Conservation (phyloP, 2,329 filamentous ascomycete species). For the Aspergillus terreus region DNA sequence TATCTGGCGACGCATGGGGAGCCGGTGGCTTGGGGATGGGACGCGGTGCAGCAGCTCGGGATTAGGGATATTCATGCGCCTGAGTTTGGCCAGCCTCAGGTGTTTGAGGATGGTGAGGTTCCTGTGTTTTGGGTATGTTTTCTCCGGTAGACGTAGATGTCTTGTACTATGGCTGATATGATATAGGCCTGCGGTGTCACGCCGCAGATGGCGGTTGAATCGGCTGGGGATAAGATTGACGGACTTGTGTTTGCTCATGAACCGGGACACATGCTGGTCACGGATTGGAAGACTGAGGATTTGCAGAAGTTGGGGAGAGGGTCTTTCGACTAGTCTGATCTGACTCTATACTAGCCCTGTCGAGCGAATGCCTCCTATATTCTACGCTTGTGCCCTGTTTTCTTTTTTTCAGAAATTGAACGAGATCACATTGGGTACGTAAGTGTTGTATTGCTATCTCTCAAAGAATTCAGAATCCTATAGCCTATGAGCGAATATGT, state of each 20-base stretch:
- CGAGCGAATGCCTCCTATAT: too few relatives aligned
- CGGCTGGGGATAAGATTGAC: conserved; percentile 43
- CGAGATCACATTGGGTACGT: too few relatives aligned
- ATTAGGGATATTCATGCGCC: conserved; percentile 51
- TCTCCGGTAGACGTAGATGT: conserved; percentile 17
- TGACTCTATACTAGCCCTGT: too few relatives aligned
- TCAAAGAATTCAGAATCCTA: too few relatives aligned
- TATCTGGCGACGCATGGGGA: conserved; percentile 61
- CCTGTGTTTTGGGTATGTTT: conserved; percentile 29
- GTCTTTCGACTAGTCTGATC: neutral
- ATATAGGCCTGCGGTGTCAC: conserved; percentile 62
- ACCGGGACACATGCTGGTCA: conserved; percentile 60
- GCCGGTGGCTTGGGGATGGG: conserved; percentile 63
- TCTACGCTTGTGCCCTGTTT: too few relatives aligned
- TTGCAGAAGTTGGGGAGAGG: conserved; percentile 13
- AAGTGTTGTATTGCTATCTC: too few relatives aligned
- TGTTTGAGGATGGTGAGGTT: conserved; percentile 35
- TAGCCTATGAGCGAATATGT: too few relatives aligned
- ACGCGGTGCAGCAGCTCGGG: conserved; percentile 50
- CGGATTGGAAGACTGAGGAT: conserved; percentile 50
- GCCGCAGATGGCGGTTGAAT: conserved; percentile 61
- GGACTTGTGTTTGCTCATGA: conserved; percentile 60
- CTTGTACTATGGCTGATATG: neutral
- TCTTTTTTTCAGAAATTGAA: too few relatives aligned
- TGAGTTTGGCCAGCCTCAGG: conserved; percentile 55